Base-by-base conservation (phyloP, 202 grass and related monocot species). In the Tripidium arundinaceum region DNA sequence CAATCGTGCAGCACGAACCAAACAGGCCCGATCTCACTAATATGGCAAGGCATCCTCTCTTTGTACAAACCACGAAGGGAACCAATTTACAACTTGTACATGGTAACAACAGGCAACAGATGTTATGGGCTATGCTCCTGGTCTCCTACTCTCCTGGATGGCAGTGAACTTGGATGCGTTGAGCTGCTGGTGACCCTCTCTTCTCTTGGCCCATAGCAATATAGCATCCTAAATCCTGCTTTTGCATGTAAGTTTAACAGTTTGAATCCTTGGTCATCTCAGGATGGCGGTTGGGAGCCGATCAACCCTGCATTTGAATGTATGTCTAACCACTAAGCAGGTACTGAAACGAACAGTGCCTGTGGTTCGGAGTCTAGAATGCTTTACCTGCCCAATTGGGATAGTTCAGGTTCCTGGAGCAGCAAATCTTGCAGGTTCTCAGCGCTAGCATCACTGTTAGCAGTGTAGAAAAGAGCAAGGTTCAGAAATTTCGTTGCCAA, bases 331-430 rank as follows among this genome's bases (percentile, higher is more conserved):
- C 13, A 31, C 43, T 79, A 72, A 77, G 45, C 43, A 82, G 55
- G 58, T 75, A 75, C 33, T 37, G n/a, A 64, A 71, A 39, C 52
- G 6, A 76, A 73, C 4, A 26, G 7, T 2, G 1, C 26, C 25
- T 25, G 54, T 8, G 12, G 15, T 67, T 18, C 12, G 52, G 49
- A 45, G 11, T 82, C 66, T 26, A 58, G 27, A 58, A 74, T 78
- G 60, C 84, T 84, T 84, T 83, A 72, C 96, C 92, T 95, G 50
- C 82, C 90, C 38, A 90, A 40, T 13, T 93, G 84, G 19, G 87
- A 84, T 71, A 98, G 81, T 79, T 95, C 92, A 31, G 88, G 84
- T 46, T 98, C 96, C 86, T 85, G 79, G 61, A 95, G 83, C 78
- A 98, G 88, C 82, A 98, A 87, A 73, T 91, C 86, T 94, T 89